Percentiles rank a stretch among this genome's conserved stretches.
These are phyloP conservation scores for Citeromyces siamensis DNA, from an alignment of 1,139 yeast genomes.

Conservation along the genomic window DNA sequence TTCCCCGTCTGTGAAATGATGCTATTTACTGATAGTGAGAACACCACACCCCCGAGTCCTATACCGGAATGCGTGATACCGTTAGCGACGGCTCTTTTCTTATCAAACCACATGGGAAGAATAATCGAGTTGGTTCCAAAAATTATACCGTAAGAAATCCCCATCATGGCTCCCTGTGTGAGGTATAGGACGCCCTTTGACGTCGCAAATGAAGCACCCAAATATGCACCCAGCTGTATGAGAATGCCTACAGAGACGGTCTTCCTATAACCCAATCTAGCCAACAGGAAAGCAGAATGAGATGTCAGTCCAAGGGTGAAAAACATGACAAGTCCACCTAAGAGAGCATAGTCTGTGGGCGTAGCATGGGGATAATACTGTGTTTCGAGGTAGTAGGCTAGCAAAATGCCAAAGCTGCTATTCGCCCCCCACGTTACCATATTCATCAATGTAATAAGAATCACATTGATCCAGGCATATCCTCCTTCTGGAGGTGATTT, in stretches of 20 bases:
- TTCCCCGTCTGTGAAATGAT: conserved; percentile 34
- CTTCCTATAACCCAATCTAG: conserved; percentile 24
- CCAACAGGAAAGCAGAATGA: conserved; percentile 26
- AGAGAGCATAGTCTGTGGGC: conserved; percentile 47
- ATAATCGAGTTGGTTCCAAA: conserved; percentile 46
- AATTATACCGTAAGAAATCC: conserved; percentile 45
- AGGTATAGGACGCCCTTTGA: conserved; percentile 48
- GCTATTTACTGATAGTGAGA: conserved; percentile 22
- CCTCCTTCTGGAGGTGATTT: conserved; percentile 32
- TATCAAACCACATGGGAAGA: conserved; percentile 50
- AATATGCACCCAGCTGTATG: conserved; percentile 41
- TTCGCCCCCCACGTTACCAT: conserved; percentile 62
- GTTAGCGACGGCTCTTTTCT: conserved; percentile 41
- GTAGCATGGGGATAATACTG: conserved; percentile 45
- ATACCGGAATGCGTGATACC: conserved; percentile 45
- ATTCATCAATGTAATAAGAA: conserved; percentile 8
- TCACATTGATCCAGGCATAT: conserved; percentile 35
- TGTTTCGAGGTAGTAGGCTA: conserved; percentile 38
- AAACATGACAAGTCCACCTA: conserved; percentile 54
- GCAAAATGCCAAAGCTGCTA: conserved; percentile 56
- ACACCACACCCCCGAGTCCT: conserved; percentile 48
- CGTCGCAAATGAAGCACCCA: conserved; percentile 54
- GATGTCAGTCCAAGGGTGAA: conserved; percentile 52
- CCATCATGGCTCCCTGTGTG: conserved; percentile 58
- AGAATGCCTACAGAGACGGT: conserved; percentile 34